Conservation (phyloP, 2,329 filamentous ascomycete genomes). For the Xylaria multiplex region DNA sequence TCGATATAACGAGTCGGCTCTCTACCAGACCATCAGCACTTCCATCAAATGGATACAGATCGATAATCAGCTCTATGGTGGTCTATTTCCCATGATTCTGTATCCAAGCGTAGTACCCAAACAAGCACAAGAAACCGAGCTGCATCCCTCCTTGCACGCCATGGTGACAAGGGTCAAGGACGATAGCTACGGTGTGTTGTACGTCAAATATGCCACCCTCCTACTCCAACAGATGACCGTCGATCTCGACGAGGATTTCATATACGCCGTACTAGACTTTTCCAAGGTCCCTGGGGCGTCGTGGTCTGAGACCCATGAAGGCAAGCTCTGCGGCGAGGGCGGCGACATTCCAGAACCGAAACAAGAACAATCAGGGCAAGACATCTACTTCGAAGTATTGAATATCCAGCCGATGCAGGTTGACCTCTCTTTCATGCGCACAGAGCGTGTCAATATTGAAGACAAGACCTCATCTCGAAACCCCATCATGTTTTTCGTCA, state of each 20-base stretch:
- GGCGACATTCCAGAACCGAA: constrained; percentile 93
- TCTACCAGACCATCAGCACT: constrained; percentile 91
- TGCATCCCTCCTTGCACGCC: constrained; percentile 91
- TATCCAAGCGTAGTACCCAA: constrained; percentile 98
- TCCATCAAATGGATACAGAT: constrained; percentile 99
- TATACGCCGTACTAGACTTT: constrained; percentile 95
- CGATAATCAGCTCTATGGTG: constrained; percentile 97
- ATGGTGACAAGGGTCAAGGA: constrained; percentile 96
- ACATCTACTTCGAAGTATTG: constrained; percentile 97
- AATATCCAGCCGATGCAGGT: constrained; percentile 99
- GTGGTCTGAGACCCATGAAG: constrained; percentile 82
- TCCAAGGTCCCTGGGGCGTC: constrained; percentile 90
- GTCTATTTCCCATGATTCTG: constrained; percentile 95
- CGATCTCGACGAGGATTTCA: constrained; percentile 97
- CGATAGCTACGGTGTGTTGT: constrained; percentile 95
- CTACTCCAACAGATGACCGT: constrained; percentile 97
- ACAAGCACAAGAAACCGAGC: constrained; percentile 94
- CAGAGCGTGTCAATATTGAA: constrained; percentile 94
- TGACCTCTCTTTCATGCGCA: constrained; percentile 95
- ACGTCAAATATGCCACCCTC: constrained; percentile 97
- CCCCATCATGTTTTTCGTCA: constrained; percentile 98
- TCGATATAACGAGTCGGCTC: constrained; percentile 89
- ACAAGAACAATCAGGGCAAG: constrained; percentile 83
- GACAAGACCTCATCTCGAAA: constrained; percentile 91
- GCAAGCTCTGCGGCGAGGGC: constrained; percentile 86